Evolutionary conservation across 257 asterid species (phyloP).

Genomic region (Perilla frutescens): DNA sequence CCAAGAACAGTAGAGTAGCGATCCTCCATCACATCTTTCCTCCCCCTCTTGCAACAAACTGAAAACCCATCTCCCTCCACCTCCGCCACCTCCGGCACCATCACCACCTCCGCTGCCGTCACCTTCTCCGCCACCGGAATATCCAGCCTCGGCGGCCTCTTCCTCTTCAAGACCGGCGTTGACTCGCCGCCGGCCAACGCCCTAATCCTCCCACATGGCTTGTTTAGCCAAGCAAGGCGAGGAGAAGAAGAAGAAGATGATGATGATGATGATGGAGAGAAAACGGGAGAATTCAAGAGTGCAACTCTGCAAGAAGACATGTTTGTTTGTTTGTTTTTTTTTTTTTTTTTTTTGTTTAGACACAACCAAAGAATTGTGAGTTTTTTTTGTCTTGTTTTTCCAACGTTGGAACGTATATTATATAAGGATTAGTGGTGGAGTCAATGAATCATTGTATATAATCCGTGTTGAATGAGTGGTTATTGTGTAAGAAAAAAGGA

Average conservation of each 20-base stretch:
- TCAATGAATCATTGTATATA: slow-evolving; percentile 18
- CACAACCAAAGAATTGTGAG: background rate
- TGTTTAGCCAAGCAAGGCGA: slow-evolving; percentile 51
- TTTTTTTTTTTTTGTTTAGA: background rate
- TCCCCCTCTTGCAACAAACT: slow-evolving; percentile 81
- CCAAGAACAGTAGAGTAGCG: slow-evolving; percentile 63
- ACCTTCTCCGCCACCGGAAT: slow-evolving; percentile 45
- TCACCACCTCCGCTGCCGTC: slow-evolving; percentile 15
- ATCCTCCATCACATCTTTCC: slow-evolving; percentile 82
- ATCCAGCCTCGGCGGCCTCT: slow-evolving; percentile 65
- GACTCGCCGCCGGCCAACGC: slow-evolving; percentile 36
- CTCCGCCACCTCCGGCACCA: slow-evolving; percentile 47
- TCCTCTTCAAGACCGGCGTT: slow-evolving; percentile 55
- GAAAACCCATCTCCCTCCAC: slow-evolving; percentile 71
- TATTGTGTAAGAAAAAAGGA: background rate
- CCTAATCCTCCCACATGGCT: slow-evolving; percentile 55
- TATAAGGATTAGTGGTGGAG: slow-evolving; percentile 8
- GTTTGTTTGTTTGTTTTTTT: background rate
- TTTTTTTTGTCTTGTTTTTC: background rate
- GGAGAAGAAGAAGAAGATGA: slow-evolving; percentile 53
- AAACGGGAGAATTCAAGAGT: slow-evolving; percentile 59
- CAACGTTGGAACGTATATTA: slow-evolving; percentile 17
- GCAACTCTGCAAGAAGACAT: slow-evolving; percentile 55
- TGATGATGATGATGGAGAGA: slow-evolving; percentile 44
- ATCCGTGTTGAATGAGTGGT: slow-evolving; percentile 34